Conservation (phyloP, 345 rosid genomes). For the Syzygium aqueum region DNA sequence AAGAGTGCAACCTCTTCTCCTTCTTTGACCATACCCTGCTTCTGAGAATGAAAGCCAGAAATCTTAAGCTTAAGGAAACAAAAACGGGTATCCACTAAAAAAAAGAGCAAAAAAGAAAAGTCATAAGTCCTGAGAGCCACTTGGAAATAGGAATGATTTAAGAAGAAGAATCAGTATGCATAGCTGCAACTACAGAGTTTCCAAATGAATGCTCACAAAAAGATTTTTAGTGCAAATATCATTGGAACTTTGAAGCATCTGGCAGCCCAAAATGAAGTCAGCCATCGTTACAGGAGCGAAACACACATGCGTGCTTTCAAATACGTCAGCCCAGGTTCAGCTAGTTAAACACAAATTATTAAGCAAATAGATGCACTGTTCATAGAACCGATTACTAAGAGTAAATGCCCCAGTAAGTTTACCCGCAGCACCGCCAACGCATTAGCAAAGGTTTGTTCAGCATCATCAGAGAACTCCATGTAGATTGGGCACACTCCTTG, state of each 20-base stretch:
- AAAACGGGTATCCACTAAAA: not conserved
- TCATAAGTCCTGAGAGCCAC: not conserved
- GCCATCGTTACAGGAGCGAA: not conserved
- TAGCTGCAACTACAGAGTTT: not conserved
- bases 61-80: not conserved
- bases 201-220: not conserved
- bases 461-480: slow-evolving; percentile 91
- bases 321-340: not conserved
- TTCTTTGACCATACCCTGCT: slow-evolving; percentile 89
- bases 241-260: not conserved
- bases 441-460: slow-evolving; percentile 74
- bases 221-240: not conserved
- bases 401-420: not conserved
- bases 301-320: not conserved
- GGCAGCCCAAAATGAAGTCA: not conserved
- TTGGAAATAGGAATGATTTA: not conserved
- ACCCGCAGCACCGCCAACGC: slow-evolving; percentile 76
- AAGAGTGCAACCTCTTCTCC: slow-evolving; percentile 94
- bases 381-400: not conserved
- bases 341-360: not conserved
- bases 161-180: not conserved
- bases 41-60: slow-evolving; percentile 28
- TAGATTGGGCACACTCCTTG: slow-evolving; percentile 93
- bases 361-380: not conserved
- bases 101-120: not conserved